Evolutionary conservation across 2,329 filamentous ascomycete genomes (phyloP), one percentile per base, ranked within the genome.

Genomic region (Pseudocercospora ulei): DNA sequence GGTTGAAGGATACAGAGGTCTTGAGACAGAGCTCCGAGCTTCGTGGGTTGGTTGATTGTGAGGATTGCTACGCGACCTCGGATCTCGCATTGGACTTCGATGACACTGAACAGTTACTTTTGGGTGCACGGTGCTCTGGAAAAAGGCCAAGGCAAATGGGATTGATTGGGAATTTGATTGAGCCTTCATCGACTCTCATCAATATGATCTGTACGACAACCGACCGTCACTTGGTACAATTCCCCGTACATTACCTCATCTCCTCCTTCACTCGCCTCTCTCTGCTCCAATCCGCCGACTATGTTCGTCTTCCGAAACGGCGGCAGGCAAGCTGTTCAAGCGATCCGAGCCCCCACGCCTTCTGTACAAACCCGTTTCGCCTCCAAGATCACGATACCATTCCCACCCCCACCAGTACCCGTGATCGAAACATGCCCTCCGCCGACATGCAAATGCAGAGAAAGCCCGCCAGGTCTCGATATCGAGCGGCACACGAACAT

Each of bases 31-130:
- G 88, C 85, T 62, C 92, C 92, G 62, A 96, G 82, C 66, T 95
- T 95, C 59, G 78, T 74, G 38, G 79, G 74, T 35, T 83, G 80
- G 64, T 87, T 80, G 58, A 98, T 78, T 11, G 84, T 94, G 62
- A 98, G 78, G 57, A 87, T 75, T 56, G 88, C 84, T 48, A 86
- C 65, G 43, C 77, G 78, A 60, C 75, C 80, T 53, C 70, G 67
- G 61, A 78, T 82, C 45, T 76, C 70, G 53, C 82, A 57, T 11
- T 43, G 29, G 17, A 51, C 36, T 28, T 48, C 38, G 7, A 43
- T 35, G 23, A 47, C 27, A 24, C n/a, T n/a, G n/a, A n/a, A n/a
- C n/a, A n/a, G n/a, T n/a, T n/a, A n/a, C 46, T 33, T 27, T 45
- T 43, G 7, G 48, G 48, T 39, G 37, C 37, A 24, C 46, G 35